Conservation (phyloP, 345 rosid species). For the Eucalyptus grandis region DNA sequence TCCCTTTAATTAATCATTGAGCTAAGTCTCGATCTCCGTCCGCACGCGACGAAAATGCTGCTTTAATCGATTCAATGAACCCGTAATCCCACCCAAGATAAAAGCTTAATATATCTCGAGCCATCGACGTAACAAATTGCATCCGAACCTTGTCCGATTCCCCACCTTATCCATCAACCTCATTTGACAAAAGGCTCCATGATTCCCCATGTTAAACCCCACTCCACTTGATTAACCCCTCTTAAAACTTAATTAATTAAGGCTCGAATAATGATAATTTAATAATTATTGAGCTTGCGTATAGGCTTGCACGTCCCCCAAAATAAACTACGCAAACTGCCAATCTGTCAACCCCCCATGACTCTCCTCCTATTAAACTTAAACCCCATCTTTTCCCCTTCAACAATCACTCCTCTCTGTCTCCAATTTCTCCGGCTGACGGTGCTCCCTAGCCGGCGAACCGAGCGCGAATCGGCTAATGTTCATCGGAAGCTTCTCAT, state of each 20-base stretch:
- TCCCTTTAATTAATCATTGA: background rate
- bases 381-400: background rate
- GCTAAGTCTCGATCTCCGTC: background rate
- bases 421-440: background rate
- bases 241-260: background rate
- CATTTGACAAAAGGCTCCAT: background rate
- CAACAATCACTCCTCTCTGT: background rate
- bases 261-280: background rate
- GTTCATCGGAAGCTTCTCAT: background rate
- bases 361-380: background rate
- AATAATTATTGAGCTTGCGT: background rate
- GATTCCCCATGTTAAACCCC: background rate
- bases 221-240: background rate
- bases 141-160: background rate
- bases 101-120: background rate
- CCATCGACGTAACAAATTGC: background rate
- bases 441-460: background rate
- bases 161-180: background rate
- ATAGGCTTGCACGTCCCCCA: constrained; percentile 1
- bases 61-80: background rate
- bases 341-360: constrained; percentile 1
- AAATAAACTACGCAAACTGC: constrained; percentile 1
- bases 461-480: background rate
- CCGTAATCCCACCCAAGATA: background rate
- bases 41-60: background rate